Evolutionary conservation across 305 asterid genomes (phyloP), one percentile per base, ranked within the genome.

Genomic region (Coffea humblotiana): DNA sequence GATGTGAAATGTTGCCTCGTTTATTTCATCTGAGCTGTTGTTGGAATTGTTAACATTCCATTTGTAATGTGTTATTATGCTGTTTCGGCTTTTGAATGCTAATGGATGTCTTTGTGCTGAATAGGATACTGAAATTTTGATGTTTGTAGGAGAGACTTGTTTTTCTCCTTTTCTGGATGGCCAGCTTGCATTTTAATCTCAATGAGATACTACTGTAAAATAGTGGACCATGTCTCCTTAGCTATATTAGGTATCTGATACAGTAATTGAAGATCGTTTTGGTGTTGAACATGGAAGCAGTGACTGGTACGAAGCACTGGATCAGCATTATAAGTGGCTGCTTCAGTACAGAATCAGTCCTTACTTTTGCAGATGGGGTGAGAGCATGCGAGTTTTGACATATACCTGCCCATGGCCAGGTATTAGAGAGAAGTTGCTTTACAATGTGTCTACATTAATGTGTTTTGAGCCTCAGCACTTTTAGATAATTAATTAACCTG

Each of bases 401-500:
- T 96, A 96, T 91, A 94, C 98, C 81, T 90, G 93, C 60, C 99
- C 99, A 40, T 96, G 99, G 98, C 98, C 97, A 90, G 99, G 99
- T 95, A 91, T 81, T 74, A 32, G 56, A 68, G 56, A 67, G n/a
- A 65, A 43, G 32, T 14, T 29, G 29, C 64, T 58, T 49, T 67
- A 8, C 69, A 71, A 23, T 70, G 47, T 49, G 47, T 75, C 72
- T 19, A 27, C 37, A 76, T 69, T 43, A 69, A 40, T 27, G 15
- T 19, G 27, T 29, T 60, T 71, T 13, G 4, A 18, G 13, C 23
- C 18, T 47, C 18, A 21, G 8, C 65, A 72, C 2, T 23, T 71
- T 47, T 52, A 40, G 18, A 64, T 64, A 48, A 15, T 15, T 64
- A 60, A 51, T 23, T 40, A 21, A 16, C 25, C 52, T n/a, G 37